Percentiles rank a stretch among this genome's conserved stretches.
Evolutionary conservation across 306 rosid genomes (phyloP).

Genomic region (Erythrophleum fordii): DNA sequence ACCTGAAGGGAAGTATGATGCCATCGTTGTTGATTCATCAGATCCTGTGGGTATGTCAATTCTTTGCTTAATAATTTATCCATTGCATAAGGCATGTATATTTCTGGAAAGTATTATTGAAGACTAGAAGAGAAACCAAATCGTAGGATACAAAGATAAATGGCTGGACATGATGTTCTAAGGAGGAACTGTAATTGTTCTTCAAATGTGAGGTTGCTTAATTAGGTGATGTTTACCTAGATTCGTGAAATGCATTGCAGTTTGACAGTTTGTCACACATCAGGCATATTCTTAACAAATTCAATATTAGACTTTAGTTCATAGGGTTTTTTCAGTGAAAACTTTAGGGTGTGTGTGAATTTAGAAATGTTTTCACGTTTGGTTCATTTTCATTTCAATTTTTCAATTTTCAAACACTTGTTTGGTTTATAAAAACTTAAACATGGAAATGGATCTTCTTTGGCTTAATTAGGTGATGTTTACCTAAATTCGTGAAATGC

Average conservation of each 20-base stretch:
- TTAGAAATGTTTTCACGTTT: background rate
- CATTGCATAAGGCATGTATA: background rate
- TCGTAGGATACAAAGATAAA: background rate
- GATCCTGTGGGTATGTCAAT: constrained; percentile 84
- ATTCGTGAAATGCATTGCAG: background rate
- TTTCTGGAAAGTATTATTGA: background rate
- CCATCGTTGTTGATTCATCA: constrained; percentile 91
- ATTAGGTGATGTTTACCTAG: background rate
- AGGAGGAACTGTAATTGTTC: background rate
- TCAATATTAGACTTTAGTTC: background rate
- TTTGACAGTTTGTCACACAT: constrained; percentile 3
- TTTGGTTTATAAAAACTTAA: too few species aligned
- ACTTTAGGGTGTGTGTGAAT: background rate
- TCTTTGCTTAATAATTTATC: constrained; percentile 15
- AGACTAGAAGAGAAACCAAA: background rate
- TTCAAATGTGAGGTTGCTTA: background rate
- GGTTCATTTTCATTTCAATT: background rate
- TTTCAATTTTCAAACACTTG: too few species aligned
- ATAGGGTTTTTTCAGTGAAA: background rate
- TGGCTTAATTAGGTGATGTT: background rate
- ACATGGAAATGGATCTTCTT: too few species aligned
- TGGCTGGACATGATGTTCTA: background rate
- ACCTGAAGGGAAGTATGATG: constrained; percentile 82
- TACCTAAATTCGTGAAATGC: constrained; percentile 10
- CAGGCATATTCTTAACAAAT: background rate